Percentiles rank a stretch among this genome's conserved stretches.
phyloP scores from a whole-genome alignment of 2,329 filamentous ascomycete species.

The Colletotrichum australisinense region DNA sequence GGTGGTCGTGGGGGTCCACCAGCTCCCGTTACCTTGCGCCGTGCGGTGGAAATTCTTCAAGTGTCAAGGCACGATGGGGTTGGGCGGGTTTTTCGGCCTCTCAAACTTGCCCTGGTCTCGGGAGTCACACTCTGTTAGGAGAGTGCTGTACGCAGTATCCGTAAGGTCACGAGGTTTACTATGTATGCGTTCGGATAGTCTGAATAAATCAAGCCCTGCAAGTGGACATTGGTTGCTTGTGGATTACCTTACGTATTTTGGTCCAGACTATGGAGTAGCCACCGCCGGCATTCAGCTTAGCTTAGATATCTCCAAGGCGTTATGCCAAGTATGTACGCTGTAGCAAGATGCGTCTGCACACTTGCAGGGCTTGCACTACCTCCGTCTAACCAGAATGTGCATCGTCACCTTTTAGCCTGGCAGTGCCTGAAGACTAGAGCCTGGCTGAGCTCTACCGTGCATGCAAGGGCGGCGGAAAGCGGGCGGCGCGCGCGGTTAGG shows the following conservation, averaged over 20 bases:
- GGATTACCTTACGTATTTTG: too few relatives aligned
- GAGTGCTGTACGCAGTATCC: too few relatives aligned
- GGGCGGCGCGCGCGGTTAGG: constrained; percentile 8
- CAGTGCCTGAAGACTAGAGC: background rate
- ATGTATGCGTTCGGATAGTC: background rate
- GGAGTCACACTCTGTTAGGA: background rate
- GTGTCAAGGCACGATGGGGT: background rate
- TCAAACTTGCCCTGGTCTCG: background rate
- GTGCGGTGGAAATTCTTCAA: constrained; percentile 15
- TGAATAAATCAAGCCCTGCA: background rate
- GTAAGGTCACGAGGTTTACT: too few relatives aligned
- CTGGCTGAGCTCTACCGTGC: constrained; percentile 3
- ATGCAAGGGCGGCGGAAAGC: constrained; percentile 30
- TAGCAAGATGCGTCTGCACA: background rate
- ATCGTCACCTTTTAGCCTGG: constrained; percentile 3
- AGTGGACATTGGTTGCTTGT: too few relatives aligned
- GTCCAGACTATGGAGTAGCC: too few relatives aligned
- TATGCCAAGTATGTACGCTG: background rate
- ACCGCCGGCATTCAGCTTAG: too few relatives aligned
- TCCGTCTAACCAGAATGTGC: constrained; percentile 10
- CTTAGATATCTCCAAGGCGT: too few relatives aligned
- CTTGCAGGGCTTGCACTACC: constrained; percentile 4
- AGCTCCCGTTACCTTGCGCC: constrained; percentile 10
- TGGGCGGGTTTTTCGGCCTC: constrained; percentile 1
- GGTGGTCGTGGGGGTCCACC: constrained; percentile 14